These are phyloP conservation scores for Fraxinus dipetala DNA, from an alignment of 305 asterid species.

Conservation along the genomic window DNA sequence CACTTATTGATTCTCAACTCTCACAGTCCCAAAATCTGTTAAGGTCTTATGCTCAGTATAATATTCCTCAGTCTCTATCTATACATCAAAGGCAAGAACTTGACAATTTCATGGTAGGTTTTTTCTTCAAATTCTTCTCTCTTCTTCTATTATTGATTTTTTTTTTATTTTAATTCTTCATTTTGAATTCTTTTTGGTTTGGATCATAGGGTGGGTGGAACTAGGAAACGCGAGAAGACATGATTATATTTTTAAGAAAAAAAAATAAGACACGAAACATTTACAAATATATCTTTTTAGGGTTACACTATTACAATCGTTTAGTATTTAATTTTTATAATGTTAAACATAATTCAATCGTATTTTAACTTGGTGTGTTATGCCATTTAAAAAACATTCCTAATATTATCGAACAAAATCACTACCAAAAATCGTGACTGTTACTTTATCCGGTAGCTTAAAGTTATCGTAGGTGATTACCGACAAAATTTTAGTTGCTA, in stretches of 20 bases:
- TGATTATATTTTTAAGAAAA: too few species aligned
- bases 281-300: neutral
- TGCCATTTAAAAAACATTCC: neutral
- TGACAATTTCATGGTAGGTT: conserved; percentile 78
- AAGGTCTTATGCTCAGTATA: conserved; percentile 61
- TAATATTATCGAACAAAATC: too few species aligned
- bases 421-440: too few species aligned
- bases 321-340: neutral
- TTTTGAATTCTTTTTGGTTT: neutral
- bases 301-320: neutral
- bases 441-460: too few species aligned
- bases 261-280: neutral
- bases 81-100: conserved; percentile 76
- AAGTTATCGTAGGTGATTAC: too few species aligned
- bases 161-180: neutral
- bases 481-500: too few species aligned
- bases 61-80: conserved; percentile 36
- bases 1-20: conserved; percentile 83
- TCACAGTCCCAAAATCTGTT: conserved; percentile 69
- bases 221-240: neutral
- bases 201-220: neutral
- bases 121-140: neutral
- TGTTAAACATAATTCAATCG: neutral
- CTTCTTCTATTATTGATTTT: neutral
- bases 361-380: neutral